Base-by-base conservation (phyloP, 2,329 filamentous ascomycete species). In the Aquanectria penicillioides region DNA sequence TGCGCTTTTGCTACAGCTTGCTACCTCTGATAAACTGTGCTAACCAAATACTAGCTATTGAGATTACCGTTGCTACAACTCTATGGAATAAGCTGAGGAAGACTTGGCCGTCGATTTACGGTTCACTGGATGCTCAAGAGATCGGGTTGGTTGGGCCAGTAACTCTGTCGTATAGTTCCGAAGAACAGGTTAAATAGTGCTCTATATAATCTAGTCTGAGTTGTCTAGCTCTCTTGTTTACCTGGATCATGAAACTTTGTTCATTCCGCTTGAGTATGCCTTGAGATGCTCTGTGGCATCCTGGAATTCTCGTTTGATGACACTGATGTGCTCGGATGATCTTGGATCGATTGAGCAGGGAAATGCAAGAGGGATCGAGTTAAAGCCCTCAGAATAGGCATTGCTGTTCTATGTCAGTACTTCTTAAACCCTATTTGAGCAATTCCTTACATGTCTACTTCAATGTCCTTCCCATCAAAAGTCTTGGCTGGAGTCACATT, bases 321-420 rank as follows among this genome's bases (percentile, higher is more conserved):
- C 65, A 3, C 69, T 50, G 0, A 58, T 67, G 25, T 79, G 75
- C 1, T 52, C 60, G 0, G 49, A n/a, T 0, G 77, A 79, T 0
- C 79, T 68, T 1, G 76, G 71, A 8, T 64, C 66, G 3, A 81
- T 79, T 0, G 71, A 75, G 41, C 78, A 80, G 0, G 67, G 67
- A n/a, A 81, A 81, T 0, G 78, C 78, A 1, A 78, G 46, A 0
- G 78, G 78, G 4, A 68, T 75, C 0, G 77, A 79, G 61, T 80
- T 80, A 57, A 80, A 80, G 0, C 78, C 77, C 4, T 79, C 76
- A 0, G 77, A 75, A 18, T 70, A 80, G 0, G 77, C 75, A 26
- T 79, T 79, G 10, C 76, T 80, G n/a, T 0, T 1, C 12, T n/a
- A 0, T 0, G 4, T 68, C 22, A 69, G 41, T 11, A 22, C 7